Evolutionary conservation across 495 filamentous ascomycete species (phyloP), one percentile per base, ranked within the genome.

Genomic region (Penicillium mononematosum): DNA sequence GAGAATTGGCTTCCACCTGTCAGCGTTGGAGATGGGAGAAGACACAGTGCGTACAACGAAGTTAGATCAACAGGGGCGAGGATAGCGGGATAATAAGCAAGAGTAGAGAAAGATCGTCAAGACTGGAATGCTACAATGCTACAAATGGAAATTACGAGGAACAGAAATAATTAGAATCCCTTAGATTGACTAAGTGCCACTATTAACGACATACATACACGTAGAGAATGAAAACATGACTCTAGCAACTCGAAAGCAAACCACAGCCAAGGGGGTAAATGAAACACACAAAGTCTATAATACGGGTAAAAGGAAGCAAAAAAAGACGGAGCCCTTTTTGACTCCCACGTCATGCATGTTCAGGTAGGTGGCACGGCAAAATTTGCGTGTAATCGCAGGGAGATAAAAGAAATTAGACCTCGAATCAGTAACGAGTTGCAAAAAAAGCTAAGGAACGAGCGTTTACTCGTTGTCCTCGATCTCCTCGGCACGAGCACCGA

Each of bases 391-490:
- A 59, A 56, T 58, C 53, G 36, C 47, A 22, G 60, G 59, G 57
- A 53, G 59, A 64, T 60, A 69, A 58, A 59, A 49, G 66, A 71
- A 65, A 70, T 62, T 64, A 56, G 55, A 64, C 36, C 57, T 69
- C 66, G 66, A 63, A 62, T 60, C 66, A 69, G 66, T 66, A 69
- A 59, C 66, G 66, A 69, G 66, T 58, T 56, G 49, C 46, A 59
- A 60, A 63, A 69, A 67, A 54, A 48, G 49, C 49, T 34, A 44
- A 20, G 52, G 39, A 38, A 14, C 34, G 36, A 64, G 53, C 53
- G 53, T 75, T 72, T 81, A 87, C 70, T 88, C 84, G 60, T 90
- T 87, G 53, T 88, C 86, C 67, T 88, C 87, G 48, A 83, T 82
- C 46, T 83, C 83, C n/a, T 80, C 78, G 45, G 84, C 75, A 70